Base-by-base conservation (phyloP, 192 early-diverging fungal genomes). In the Linnemannia zychae region DNA sequence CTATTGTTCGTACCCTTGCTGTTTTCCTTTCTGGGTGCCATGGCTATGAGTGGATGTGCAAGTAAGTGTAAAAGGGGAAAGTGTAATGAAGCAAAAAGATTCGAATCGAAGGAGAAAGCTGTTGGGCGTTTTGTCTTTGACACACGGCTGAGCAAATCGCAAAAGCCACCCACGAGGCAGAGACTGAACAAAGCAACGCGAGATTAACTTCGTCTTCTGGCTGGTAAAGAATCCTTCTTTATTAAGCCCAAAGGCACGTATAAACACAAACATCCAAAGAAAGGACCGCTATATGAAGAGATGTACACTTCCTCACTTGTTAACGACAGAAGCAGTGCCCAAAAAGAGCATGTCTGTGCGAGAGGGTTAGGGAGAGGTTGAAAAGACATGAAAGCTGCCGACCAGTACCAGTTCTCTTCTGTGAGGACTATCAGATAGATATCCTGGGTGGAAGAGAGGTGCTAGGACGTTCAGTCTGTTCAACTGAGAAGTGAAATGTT, bases 11-110 rank as follows among this genome's bases (percentile, higher is more conserved):
- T 73, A 77, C 75, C 74, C 63, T 82, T 82, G 80, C 80, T 81
- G 65, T 81, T 81, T 67, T 81, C 80, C 49, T 81, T 81, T 38
- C 74, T 68, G 11, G 80, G 80, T 65, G 82, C 75, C 82, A 84
- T 84, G 31, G 9, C 13, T 63, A 63, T 63, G 28, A 70, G 49
- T 60, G 66, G 50, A 66, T 36, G 22, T 53, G 53, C 57, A 22
- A 31, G 65, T 50, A 34, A 50, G n/a, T 24, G 48, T 16, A 22
- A 16, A 37, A 1, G 52, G 17, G 67, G 16, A 50, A 20, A 24
- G 5, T 7, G 49, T n/a, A 57, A 77, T 77, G 76, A 63, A 75
- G 24, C 15, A 37, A 75, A 75, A 65, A 75, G 53, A 44, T 22
- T 65, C 24, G 73, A 75, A 50, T 22, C 70, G 70, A 48, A 38